A percentile compares a stretch with the other conserved stretches of the same genome.
Conservation (phyloP, 208 protist genomes). For the Vickermania spadyakhi region DNA sequence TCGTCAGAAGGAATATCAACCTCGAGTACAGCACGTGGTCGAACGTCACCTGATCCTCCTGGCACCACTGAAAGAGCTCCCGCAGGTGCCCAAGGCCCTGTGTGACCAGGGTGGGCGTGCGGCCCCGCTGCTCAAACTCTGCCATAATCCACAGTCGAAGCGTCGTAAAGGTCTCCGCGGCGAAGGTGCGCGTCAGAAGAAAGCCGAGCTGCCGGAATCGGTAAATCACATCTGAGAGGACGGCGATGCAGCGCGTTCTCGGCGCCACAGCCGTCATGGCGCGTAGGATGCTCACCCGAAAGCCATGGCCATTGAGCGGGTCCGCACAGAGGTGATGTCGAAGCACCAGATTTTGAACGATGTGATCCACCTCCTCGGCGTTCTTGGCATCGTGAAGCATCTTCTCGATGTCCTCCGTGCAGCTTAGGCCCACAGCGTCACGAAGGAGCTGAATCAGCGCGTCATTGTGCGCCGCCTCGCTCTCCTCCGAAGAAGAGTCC, state of each 20-base stretch:
- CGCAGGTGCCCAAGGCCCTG: constrained; percentile 55
- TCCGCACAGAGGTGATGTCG: constrained; percentile 62
- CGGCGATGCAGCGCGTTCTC: constrained; percentile 35
- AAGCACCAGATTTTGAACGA: constrained; percentile 69
- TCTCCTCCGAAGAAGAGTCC: no score
- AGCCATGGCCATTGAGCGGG: constrained; percentile 78
- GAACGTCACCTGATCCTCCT: constrained; percentile 72
- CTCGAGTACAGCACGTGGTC: constrained; percentile 86
- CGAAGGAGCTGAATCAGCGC: constrained; percentile 28
- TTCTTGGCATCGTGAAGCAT: constrained; percentile 66
- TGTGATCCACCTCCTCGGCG: constrained; percentile 52
- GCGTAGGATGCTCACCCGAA: constrained; percentile 64
- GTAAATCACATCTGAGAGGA: constrained; percentile 73
- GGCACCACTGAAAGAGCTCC: constrained; percentile 67
- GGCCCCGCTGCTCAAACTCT: constrained; percentile 48
- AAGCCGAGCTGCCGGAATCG: constrained; percentile 71
- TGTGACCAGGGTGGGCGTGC: constrained; percentile 56
- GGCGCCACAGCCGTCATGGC: constrained; percentile 47
- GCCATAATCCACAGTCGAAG: constrained; percentile 60
- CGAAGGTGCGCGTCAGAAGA: constrained; percentile 72
- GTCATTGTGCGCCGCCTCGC: constrained; percentile 18
- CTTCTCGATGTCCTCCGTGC: constrained; percentile 32
- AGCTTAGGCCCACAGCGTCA: constrained; percentile 30
- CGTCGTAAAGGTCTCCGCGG: constrained; percentile 63
- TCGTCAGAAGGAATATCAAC: constrained; percentile 79